Base-by-base conservation (phyloP, 2,329 filamentous ascomycete genomes). In the Escovopsis sp. region DNA sequence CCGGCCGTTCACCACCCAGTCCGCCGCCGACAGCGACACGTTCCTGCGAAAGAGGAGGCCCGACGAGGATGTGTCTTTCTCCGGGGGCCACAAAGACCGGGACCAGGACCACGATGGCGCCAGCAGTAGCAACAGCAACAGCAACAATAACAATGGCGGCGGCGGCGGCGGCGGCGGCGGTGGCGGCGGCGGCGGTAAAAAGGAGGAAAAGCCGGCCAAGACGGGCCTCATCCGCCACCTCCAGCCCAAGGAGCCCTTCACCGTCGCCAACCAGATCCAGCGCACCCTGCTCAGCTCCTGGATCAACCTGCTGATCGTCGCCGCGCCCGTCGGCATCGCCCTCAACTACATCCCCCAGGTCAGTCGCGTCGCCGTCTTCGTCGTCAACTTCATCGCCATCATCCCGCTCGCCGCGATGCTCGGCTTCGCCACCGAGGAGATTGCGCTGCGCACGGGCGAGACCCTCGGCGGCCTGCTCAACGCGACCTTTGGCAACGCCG, bases 331-430 rank as follows among this genome's bases (percentile, higher is more conserved):
- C 30, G 88, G 88, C 44, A 85, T 94, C 52, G 82, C 74, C 2
- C 59, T 89, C 40, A 75, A 84, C 52, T 86, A 81, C 54, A 63
- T 76, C 14, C 49, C 54, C 5, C 51, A 57, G 10, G 63, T 82
- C 40, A 67, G 72, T 53, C 66, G 70, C 3, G 68, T 81, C 44
- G 72, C 70, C 29, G 68, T 91, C 37, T 95, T 95, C 54, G 75
- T 88, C 43, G 74, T 95, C 61, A 95, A 95, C 65, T 95, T 95
- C 54, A 74, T 95, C 48, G 89, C 88, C 46, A 94, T 95, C 51
- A 80, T 95, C 45, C 88, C 88, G 0, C 70, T 95, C 34, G 89
- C 89, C 3, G 84, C 81, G 12, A 79, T 94, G 67, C 69, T 96
- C 20, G 81, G 83, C 51, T 94, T 83, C 53, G 84, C 85, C 1